Percentiles rank a stretch among this genome's conserved stretches.
Evolutionary conservation across 495 filamentous ascomycete genomes (phyloP).

Genomic region (Annulohypoxylon moriforme): DNA sequence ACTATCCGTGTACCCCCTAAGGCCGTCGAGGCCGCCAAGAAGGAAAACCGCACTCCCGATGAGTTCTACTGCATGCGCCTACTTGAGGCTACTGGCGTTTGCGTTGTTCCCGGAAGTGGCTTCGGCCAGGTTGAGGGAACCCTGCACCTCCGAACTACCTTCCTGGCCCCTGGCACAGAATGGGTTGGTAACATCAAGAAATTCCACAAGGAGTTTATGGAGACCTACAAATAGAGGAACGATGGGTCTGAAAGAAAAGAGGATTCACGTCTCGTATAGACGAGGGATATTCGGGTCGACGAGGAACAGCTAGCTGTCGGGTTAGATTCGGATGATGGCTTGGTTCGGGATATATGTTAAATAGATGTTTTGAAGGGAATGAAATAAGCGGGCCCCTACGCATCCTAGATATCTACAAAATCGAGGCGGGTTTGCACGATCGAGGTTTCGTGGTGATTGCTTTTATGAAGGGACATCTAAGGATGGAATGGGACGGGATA

Average conservation of each 20-base stretch:
- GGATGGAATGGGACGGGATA: background rate
- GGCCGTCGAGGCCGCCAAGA: constrained; percentile 77
- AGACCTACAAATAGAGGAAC: constrained; percentile 69
- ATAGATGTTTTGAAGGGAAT: background rate
- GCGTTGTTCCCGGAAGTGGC: constrained; percentile 88
- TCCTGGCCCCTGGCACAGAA: constrained; percentile 93
- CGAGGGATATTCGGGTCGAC: background rate
- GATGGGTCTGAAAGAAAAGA: no score
- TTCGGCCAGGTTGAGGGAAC: constrained; percentile 95
- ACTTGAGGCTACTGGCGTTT: constrained; percentile 95
- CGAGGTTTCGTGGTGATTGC: background rate
- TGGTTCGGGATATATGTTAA: background rate
- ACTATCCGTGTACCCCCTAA: constrained; percentile 81
- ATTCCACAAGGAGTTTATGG: constrained; percentile 93
- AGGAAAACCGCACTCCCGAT: constrained; percentile 80
- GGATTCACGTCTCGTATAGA: background rate
- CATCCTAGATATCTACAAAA: background rate
- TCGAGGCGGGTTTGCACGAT: background rate
- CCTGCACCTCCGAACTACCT: constrained; percentile 95
- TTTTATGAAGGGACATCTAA: background rate
- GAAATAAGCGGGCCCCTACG: background rate
- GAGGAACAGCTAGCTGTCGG: background rate
- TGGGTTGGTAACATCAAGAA: constrained; percentile 89
- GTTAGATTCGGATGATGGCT: background rate
- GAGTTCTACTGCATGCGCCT: constrained; percentile 93